Percentiles rank a stretch among this genome's conserved stretches.
phyloP scores from a whole-genome alignment of 2,329 filamentous ascomycete genomes.

The Paracoccidioides lutzii region DNA sequence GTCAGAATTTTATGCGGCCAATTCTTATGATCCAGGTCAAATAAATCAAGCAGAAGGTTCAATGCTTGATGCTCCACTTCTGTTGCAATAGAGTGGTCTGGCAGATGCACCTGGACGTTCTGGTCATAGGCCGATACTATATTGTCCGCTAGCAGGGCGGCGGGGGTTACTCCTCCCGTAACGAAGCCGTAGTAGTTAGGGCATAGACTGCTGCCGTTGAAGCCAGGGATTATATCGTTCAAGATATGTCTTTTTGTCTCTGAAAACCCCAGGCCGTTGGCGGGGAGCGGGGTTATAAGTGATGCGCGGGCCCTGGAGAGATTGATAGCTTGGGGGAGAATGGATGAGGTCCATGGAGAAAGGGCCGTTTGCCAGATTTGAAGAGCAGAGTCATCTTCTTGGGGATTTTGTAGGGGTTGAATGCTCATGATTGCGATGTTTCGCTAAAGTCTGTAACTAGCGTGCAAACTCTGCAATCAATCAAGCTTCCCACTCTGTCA shows the following conservation, averaged over 20 bases:
- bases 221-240: slow-evolving; percentile 36
- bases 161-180: slow-evolving; percentile 65
- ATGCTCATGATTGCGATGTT: slow-evolving; percentile 9
- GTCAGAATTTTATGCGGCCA: slow-evolving; percentile 72
- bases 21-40: slow-evolving; percentile 42
- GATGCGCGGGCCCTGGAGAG: slow-evolving; percentile 23
- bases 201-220: slow-evolving; percentile 53
- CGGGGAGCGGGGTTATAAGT: slow-evolving; percentile 19
- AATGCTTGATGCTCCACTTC: slow-evolving; percentile 63
- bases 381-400: slow-evolving; percentile 1
- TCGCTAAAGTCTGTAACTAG: not conserved
- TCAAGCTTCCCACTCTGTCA: too few species aligned
- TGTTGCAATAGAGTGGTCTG: slow-evolving; percentile 60
- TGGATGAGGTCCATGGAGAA: slow-evolving; percentile 17
- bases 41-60: slow-evolving; percentile 52
- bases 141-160: slow-evolving; percentile 70
- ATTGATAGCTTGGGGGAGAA: slow-evolving; percentile 21
- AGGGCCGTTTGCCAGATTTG: slow-evolving; percentile 21
- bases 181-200: slow-evolving; percentile 79
- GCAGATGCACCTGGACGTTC: slow-evolving; percentile 71
- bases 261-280: slow-evolving; percentile 21
- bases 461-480: too few species aligned
- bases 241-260: slow-evolving; percentile 27
- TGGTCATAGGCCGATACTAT: slow-evolving; percentile 72
- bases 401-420: not conserved